phyloP scores from a whole-genome alignment of 2,329 filamentous ascomycete genomes.

The Apiospora koreana region DNA sequence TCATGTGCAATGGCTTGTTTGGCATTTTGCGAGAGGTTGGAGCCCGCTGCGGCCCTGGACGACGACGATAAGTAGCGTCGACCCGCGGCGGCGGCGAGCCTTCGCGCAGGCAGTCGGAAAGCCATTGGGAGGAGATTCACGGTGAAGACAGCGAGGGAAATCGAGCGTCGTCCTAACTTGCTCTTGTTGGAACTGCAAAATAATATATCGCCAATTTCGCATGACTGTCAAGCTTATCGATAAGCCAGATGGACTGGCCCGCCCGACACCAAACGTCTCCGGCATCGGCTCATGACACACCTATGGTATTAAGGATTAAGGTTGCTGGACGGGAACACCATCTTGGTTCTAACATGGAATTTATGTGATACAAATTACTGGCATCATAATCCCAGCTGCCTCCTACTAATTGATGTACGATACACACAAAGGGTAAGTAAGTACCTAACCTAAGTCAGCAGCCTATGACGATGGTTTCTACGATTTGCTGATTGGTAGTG shows the following conservation, averaged over 20 bases:
- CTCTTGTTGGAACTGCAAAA: background rate
- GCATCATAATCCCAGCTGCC: background rate
- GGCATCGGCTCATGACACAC: constrained; percentile 7
- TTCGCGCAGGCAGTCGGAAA: constrained; percentile 25
- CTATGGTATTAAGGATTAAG: too few species aligned
- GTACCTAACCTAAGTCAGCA: too few species aligned
- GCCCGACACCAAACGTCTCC: background rate
- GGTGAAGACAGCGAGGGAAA: background rate
- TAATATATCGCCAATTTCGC: background rate
- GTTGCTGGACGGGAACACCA: background rate
- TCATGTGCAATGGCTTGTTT: constrained; percentile 28
- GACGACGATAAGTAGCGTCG: constrained; percentile 27
- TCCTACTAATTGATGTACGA: background rate
- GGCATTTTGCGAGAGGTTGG: constrained; percentile 27
- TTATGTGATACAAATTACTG: background rate
- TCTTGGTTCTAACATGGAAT: background rate
- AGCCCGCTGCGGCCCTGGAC: constrained; percentile 22
- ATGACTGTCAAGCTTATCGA: background rate
- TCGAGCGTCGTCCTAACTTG: background rate
- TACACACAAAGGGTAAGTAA: background rate
- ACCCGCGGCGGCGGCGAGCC: constrained; percentile 19
- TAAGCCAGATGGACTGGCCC: background rate
- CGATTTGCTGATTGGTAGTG: background rate
- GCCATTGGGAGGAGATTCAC: constrained; percentile 22
- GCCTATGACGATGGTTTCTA: background rate